These are phyloP conservation scores for Euphorbia celastroides DNA, from an alignment of 441 rosid genomes.

Conservation along the genomic window DNA sequence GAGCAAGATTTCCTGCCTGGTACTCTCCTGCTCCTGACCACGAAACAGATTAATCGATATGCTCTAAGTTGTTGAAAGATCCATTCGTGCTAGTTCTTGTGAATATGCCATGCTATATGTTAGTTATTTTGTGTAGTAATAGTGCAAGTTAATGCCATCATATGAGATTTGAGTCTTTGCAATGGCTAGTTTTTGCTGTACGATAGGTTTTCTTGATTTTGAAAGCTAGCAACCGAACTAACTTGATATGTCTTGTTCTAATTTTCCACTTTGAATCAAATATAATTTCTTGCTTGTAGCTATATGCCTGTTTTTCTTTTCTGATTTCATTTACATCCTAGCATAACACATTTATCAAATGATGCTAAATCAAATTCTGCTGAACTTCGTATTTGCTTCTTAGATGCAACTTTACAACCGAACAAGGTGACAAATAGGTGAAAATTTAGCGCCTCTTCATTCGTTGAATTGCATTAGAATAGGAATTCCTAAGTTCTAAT, in stretches of 20 bases:
- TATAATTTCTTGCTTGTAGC: constrained; percentile 7
- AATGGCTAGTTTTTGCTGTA: constrained; percentile 35
- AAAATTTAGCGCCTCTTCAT: background rate
- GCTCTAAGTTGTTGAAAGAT: background rate
- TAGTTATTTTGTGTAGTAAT: background rate
- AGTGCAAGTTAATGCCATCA: background rate
- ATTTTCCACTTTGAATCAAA: background rate
- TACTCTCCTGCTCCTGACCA: constrained; percentile 67
- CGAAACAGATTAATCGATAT: constrained; percentile 41
- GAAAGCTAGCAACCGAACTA: constrained; percentile 1
- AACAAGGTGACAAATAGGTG: background rate
- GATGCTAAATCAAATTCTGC: background rate
- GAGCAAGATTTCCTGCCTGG: constrained; percentile 64
- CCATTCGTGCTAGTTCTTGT: constrained; percentile 1
- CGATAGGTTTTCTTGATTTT: constrained; percentile 2
- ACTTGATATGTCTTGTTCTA: background rate
- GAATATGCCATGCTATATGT: background rate
- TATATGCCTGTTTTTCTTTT: background rate
- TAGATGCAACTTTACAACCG: background rate
- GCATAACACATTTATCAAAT: background rate
- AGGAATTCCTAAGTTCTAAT: background rate
- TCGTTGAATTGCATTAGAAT: no score
- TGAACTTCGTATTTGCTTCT: background rate
- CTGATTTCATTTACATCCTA: background rate
- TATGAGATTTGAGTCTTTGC: background rate